phyloP scores from a whole-genome alignment of 345 rosid genomes.

The Rhodamnia argentea region DNA sequence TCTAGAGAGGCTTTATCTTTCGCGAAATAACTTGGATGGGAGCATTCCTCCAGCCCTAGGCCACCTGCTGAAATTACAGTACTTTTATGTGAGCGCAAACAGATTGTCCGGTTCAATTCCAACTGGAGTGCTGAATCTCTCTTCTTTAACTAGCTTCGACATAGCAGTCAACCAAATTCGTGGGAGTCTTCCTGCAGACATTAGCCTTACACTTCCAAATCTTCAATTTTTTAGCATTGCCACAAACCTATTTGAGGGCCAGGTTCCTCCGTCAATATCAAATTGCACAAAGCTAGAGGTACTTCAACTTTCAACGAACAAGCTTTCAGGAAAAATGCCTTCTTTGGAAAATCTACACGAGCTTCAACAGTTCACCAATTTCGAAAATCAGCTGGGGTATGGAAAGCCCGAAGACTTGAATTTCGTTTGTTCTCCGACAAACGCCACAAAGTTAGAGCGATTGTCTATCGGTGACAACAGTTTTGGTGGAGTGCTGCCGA shows the following conservation, averaged over 20 bases:
- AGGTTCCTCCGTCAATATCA: not conserved
- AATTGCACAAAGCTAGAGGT: not conserved
- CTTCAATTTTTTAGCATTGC: fast-evolving
- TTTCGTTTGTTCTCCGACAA: not conserved
- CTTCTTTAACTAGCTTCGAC: fast-evolving
- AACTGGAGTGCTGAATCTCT: not conserved
- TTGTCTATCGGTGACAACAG: fast-evolving
- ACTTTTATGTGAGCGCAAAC: fast-evolving
- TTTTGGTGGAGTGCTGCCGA: not conserved
- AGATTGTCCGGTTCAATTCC: not conserved
- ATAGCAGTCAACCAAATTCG: fast-evolving
- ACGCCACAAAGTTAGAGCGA: fast-evolving
- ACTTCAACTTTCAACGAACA: not conserved
- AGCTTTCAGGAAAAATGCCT: not conserved
- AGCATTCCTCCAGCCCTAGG: not conserved
- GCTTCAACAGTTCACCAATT: not conserved
- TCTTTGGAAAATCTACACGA: not conserved
- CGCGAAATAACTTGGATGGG: not conserved
- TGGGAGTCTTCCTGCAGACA: not conserved
- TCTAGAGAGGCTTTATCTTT: fast-evolving
- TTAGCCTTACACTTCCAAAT: not conserved
- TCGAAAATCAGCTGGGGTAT: not conserved
- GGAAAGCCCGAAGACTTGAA: not conserved
- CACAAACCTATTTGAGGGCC: not conserved
- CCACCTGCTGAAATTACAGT: fast-evolving